phyloP scores from a whole-genome alignment of 2,329 filamentous ascomycete species.

The Epichloe baconii region DNA sequence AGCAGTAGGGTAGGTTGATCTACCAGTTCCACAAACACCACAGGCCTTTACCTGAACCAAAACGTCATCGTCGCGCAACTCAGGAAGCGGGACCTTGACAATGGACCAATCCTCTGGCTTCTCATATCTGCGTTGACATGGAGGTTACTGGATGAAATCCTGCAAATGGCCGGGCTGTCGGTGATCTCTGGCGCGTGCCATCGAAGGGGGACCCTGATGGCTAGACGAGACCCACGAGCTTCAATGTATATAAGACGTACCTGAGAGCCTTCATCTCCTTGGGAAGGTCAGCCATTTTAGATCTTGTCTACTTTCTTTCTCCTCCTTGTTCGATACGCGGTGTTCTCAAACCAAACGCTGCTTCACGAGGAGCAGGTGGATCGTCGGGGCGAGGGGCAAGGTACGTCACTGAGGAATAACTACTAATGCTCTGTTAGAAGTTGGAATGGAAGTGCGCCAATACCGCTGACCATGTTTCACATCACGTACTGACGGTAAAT shows the following conservation, averaged over 20 bases:
- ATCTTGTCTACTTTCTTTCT: neutral
- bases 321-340: neutral
- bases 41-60: constrained; percentile 56
- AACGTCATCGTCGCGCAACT: constrained; percentile 45
- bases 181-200: neutral
- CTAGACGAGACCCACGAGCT: neutral
- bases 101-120: constrained; percentile 48
- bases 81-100: constrained; percentile 48
- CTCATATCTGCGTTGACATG: constrained; percentile 32
- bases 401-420: neutral
- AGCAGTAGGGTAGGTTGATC: constrained; percentile 12
- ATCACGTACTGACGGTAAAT: neutral
- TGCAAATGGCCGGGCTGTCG: neutral
- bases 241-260: constrained; percentile 23
- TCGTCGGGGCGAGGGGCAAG: neutral
- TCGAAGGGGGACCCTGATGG: constrained; percentile 11
- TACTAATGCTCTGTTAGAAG: neutral
- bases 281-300: constrained; percentile 28
- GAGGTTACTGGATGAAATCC: neutral
- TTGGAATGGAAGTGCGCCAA: neutral
- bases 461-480: neutral
- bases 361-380: neutral
- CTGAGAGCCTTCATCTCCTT: constrained; percentile 49
- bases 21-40: constrained; percentile 47
- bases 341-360: neutral